Conservation (phyloP, 2,329 filamentous ascomycete species). For the Paecilomyces dactylethromorphus region DNA sequence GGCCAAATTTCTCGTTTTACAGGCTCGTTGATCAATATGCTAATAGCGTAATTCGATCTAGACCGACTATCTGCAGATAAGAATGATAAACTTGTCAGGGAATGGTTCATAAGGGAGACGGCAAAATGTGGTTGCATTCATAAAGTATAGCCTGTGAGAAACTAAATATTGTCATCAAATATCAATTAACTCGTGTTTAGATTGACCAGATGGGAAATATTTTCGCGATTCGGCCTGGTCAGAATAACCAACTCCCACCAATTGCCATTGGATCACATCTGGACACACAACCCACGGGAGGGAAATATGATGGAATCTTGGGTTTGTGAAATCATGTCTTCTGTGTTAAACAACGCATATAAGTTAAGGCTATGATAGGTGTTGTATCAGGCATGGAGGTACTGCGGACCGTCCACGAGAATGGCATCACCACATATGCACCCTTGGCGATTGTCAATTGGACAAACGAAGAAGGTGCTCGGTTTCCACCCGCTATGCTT, state of each 20-base stretch:
- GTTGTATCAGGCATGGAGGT: slow-evolving; percentile 61
- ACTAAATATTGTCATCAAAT: neutral
- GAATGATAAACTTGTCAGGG: slow-evolving; percentile 56
- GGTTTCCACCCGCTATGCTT: slow-evolving; percentile 63
- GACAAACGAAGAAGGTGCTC: slow-evolving; percentile 68
- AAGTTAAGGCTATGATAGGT: slow-evolving; percentile 17
- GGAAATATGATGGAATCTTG: slow-evolving; percentile 66
- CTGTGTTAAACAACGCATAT: neutral
- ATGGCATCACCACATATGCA: slow-evolving; percentile 53
- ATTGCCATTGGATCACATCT: slow-evolving; percentile 9
- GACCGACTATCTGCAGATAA: slow-evolving; percentile 58
- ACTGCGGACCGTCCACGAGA: slow-evolving; percentile 54
- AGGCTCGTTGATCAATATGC: neutral
- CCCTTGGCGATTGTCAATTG: slow-evolving; percentile 64
- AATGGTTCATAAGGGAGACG: slow-evolving; percentile 60
- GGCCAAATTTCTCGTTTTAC: neutral
- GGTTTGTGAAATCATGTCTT: slow-evolving; percentile 18
- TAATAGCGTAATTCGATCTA: neutral
- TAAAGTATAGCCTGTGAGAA: neutral
- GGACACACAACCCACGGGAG: slow-evolving; percentile 10
- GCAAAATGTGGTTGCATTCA: slow-evolving; percentile 50
- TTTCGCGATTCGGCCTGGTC: slow-evolving; percentile 7
- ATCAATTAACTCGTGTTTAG: neutral
- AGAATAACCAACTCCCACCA: slow-evolving; percentile 3
- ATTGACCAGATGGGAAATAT: slow-evolving; percentile 52